A percentile compares a stretch with the other conserved stretches of the same genome.
phyloP scores from a whole-genome alignment of 495 filamentous ascomycete species.

The Astrothelium subdiscretum region DNA sequence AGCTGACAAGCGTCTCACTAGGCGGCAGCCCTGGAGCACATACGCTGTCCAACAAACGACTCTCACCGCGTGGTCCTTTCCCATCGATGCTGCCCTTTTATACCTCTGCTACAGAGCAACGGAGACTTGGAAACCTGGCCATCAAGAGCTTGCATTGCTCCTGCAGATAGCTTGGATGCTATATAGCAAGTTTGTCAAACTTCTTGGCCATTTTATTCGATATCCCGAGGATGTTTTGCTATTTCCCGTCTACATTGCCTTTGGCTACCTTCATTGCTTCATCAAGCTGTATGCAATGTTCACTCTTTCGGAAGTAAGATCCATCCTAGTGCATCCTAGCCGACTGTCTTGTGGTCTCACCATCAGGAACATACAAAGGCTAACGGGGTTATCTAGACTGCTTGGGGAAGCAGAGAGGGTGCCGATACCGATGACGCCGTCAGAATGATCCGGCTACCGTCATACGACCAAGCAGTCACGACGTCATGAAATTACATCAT shows the following conservation, averaged over 20 bases:
- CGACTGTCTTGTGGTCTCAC: constrained; percentile 15
- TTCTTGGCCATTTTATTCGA: constrained; percentile 44
- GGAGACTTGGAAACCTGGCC: constrained; percentile 3
- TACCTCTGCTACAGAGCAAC: constrained; percentile 19
- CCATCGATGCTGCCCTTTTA: constrained; percentile 41
- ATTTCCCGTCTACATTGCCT: constrained; percentile 43
- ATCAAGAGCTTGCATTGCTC: constrained; percentile 2
- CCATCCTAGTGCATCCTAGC: neutral
- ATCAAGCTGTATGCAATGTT: constrained; percentile 53
- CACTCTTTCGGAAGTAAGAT: constrained; percentile 36
- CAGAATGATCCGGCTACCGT: constrained; percentile 33
- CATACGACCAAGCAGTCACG: neutral
- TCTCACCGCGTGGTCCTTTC: constrained; percentile 46
- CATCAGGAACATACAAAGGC: constrained; percentile 11
- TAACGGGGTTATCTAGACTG: constrained; percentile 38
- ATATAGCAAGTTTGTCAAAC: constrained; percentile 48
- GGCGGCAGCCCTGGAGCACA: constrained; percentile 46
- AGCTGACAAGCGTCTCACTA: constrained; percentile 9
- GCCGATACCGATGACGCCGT: constrained; percentile 50
- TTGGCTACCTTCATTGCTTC: constrained; percentile 49
- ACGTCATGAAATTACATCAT: neutral
- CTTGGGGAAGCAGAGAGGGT: constrained; percentile 58
- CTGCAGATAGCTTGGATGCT: constrained; percentile 33
- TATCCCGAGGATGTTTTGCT: constrained; percentile 45
- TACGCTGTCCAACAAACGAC: constrained; percentile 51